Base-by-base conservation (phyloP, 139 green algal genomes). In the Zygnema circumcarinatum region DNA sequence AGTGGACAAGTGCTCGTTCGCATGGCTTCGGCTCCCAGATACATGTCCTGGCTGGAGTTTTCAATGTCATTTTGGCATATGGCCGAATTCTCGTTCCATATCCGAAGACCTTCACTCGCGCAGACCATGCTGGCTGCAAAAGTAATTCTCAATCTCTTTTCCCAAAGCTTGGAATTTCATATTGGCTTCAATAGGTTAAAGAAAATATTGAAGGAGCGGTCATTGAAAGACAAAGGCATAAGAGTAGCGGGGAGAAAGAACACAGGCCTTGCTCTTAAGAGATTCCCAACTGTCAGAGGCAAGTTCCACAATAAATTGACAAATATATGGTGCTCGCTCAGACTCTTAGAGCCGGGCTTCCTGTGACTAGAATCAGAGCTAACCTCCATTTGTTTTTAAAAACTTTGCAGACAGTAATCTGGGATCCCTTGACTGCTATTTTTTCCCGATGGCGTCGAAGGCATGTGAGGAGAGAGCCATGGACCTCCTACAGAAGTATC, bases 1-100 rank as follows among this genome's bases (percentile, higher is more conserved):
- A 2, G 2, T 88, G 83, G 83, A 35, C 2, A 25, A 25, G 11
- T n/a, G 7, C 25, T 36, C 29, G 2, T 2, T 1, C 36, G 0
- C 83, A 88, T 22, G 83, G 83, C 2, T 3, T 84, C n/a, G 83
- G 83, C 31, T 88, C 83, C 11, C 25, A 75, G 36, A 2, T 88
- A 32, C 76, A 88, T 67, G 20, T 83, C 20, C 35, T 88, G 73
- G 67, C 21, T 11, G 21, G 16, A 39, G 11, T 53, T 56, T 76
- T 84, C 76, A 29, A 11, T 36, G 2, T 21, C 16, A 47, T 75
- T 3, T 22, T 88, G 31, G 3, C 16, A 7, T n/a, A 39, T 41
- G 76, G 33, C 29, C 83, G 83, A 25, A 74, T 87, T 25, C 39
- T 88, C 36, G 40, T 88, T 35, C 2, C 31, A 25, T 16, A 38